Base-by-base conservation (phyloP, 148 eudicot species). In the Nepenthes mirabilis region DNA sequence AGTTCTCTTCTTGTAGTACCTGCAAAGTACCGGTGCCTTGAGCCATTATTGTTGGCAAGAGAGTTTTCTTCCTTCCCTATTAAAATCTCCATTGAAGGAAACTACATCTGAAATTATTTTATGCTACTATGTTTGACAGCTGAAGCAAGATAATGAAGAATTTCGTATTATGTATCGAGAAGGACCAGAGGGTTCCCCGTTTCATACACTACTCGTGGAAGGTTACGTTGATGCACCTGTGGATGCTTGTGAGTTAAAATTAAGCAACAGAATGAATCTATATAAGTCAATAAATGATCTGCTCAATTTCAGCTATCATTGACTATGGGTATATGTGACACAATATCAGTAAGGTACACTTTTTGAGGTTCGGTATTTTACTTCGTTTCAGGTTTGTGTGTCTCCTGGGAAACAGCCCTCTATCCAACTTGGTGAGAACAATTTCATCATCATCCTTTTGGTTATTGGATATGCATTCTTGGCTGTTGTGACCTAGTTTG, bases 131-230 rank as follows among this genome's bases (percentile, higher is more conserved):
- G 14, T 54, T 66, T 48, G 51, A 61, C 77, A 91, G 98, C 57
- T 91, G 66, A 91, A 91, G 65, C 96, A 91, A 68, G 98, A 88
- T 60, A 86, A 75, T 63, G 86, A 91, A 73, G 95, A 91, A 61
- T 78, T 67, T 11, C 94, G 98, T 78, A 96, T 85, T 65, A 91
- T 91, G 98, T 91, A 91, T 70, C 79, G 88, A 59, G 96, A 88
- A 74, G 98, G 96, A 71, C 96, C 86, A 43, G 74, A 71, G 63
- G 98, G 98, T 60, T 79, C 91, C 62, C 96, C 96, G 56, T 86
- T 77, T 69, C 96, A 93, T 68, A 73, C 91, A 37, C 68, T 93
- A 56, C 86, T 88, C 35, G 89, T 73, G 55, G 99, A 93, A 80
- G 99, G 99, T 57, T 93, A 86, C 67, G 75, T 86, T 37, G 99